A percentile compares a stretch with the other conserved stretches of the same genome.
These are phyloP conservation scores for Amyloporia xantha DNA, from an alignment of 768 basidiomycete species.

Conservation along the genomic window DNA sequence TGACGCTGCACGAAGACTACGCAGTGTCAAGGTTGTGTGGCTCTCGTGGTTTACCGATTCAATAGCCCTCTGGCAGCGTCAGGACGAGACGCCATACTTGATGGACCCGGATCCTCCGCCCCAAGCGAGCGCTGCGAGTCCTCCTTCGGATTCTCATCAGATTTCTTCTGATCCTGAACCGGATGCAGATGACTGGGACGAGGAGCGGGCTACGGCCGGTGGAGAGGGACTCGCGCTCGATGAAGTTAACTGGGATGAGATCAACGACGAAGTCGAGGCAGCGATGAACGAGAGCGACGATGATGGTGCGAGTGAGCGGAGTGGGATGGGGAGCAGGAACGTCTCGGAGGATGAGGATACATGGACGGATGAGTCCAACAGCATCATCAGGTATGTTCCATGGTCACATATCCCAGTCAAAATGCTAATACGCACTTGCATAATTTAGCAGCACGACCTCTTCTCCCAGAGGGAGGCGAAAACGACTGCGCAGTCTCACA, in stretches of 20 bases:
- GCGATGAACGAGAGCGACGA: constrained; percentile 80
- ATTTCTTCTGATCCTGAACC: constrained; percentile 64
- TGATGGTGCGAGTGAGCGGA: constrained; percentile 31
- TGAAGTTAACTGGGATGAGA: constrained; percentile 75
- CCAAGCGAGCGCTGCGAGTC: constrained; percentile 29
- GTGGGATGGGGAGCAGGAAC: constrained; percentile 37
- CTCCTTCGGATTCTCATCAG: constrained; percentile 40
- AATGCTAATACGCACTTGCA: no score
- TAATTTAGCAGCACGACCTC: constrained; percentile 26
- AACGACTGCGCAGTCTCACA: constrained; percentile 66
- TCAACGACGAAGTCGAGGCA: constrained; percentile 83
- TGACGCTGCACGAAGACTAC: constrained; percentile 69
- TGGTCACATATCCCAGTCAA: no score
- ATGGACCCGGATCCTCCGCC: constrained; percentile 48
- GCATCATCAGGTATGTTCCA: constrained; percentile 40
- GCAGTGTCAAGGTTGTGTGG: constrained; percentile 80
- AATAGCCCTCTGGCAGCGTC: constrained; percentile 78
- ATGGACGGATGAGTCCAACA: constrained; percentile 43
- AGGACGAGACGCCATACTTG: constrained; percentile 74
- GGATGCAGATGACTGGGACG: constrained; percentile 64
- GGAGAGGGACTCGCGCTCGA: constrained; percentile 39
- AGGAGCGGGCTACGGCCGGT: constrained; percentile 17
- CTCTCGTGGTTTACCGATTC: constrained; percentile 87
- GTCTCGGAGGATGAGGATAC: constrained; percentile 46
- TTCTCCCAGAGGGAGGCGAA: constrained; percentile 48